These are phyloP conservation scores for Euphrasia confusa DNA, from an alignment of 257 asterid genomes.

Conservation along the genomic window DNA sequence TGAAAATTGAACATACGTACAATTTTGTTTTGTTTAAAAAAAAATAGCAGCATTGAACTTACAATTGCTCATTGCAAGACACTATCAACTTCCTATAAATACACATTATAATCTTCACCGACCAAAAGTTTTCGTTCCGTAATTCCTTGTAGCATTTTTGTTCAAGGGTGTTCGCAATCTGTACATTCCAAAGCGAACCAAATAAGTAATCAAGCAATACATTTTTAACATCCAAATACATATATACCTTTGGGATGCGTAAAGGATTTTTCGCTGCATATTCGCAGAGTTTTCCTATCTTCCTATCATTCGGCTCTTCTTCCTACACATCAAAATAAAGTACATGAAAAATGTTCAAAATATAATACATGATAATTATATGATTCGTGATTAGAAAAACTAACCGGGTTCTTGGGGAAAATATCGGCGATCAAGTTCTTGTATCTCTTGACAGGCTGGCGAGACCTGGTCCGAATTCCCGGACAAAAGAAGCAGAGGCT, in stretches of 20 bases:
- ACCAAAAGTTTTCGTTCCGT: conserved; percentile 60
- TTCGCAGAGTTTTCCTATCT: conserved; percentile 89
- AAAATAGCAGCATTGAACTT: conserved; percentile 27
- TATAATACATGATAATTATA: neutral
- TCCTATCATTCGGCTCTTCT: conserved; percentile 88
- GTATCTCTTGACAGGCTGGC: conserved; percentile 99
- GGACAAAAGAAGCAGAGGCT: conserved; percentile 95
- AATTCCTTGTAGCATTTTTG: conserved; percentile 93
- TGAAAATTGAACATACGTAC: neutral
- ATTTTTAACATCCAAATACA: neutral
- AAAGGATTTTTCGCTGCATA: conserved; percentile 88
- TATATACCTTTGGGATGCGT: conserved; percentile 86
- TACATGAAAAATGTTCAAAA: neutral
- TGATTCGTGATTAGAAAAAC: conserved; percentile 29
- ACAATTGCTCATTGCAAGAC: conserved; percentile 94
- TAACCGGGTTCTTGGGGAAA: conserved; percentile 72
- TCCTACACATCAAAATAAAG: conserved; percentile 43
- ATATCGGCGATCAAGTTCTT: conserved; percentile 91
- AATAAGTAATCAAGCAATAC: neutral
- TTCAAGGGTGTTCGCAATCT: conserved; percentile 87
- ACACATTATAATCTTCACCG: conserved; percentile 70
- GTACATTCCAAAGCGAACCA: conserved; percentile 30
- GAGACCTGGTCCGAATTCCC: conserved; percentile 76
- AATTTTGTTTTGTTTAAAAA: neutral
- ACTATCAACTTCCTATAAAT: conserved; percentile 68